phyloP scores from a whole-genome alignment of 805 yeast species.

The Pichia nanzhaoensis region DNA sequence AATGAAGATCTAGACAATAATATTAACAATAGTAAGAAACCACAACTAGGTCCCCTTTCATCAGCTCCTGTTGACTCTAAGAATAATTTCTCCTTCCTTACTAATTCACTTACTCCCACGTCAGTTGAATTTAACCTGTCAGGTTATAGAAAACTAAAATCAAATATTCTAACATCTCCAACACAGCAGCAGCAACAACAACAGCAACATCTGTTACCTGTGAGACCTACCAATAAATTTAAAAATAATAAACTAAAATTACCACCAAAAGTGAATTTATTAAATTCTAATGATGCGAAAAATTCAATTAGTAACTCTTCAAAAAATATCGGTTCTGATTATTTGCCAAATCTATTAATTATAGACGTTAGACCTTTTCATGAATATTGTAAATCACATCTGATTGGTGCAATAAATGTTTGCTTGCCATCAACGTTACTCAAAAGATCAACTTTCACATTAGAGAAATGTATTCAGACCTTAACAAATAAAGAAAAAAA shows the following conservation, averaged over 20 bases:
- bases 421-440: slow-evolving; percentile 87
- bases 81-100: slow-evolving; percentile 4
- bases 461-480: slow-evolving; percentile 56
- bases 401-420: slow-evolving; percentile 60
- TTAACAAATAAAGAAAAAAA: slow-evolving; percentile 46
- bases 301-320: slow-evolving; percentile 15
- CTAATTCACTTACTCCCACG: slow-evolving; percentile 3
- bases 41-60: background rate
- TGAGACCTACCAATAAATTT: slow-evolving; percentile 17
- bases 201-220: slow-evolving; percentile 6
- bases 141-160: no score
- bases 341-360: slow-evolving; percentile 35
- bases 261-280: slow-evolving; percentile 20
- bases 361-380: slow-evolving; percentile 80
- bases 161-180: no score
- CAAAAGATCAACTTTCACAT: slow-evolving; percentile 64
- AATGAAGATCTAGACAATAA: background rate
- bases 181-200: slow-evolving; percentile 10
- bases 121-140: background rate
- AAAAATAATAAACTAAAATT: slow-evolving; percentile 19
- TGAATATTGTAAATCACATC: slow-evolving; percentile 55
- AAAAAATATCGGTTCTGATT: slow-evolving; percentile 21
- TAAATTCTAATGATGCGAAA: slow-evolving; percentile 16
- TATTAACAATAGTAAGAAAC: background rate
- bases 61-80: slow-evolving; percentile 9